phyloP scores from a whole-genome alignment of 768 basidiomycete species.

The Amanita exitialis region DNA sequence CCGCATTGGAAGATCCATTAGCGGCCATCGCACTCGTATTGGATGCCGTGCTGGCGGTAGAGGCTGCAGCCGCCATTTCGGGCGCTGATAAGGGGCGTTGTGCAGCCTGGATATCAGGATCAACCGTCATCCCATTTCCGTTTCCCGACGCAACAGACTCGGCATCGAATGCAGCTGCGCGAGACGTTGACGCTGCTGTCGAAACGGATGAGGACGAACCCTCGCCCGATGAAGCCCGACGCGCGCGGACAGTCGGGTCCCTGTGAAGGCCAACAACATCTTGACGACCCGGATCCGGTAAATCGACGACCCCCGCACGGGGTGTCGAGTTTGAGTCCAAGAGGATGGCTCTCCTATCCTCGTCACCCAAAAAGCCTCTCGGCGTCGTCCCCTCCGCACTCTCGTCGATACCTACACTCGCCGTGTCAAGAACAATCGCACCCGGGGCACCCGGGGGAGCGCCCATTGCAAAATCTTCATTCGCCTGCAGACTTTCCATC shows the following conservation, averaged over 20 bases:
- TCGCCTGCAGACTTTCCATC: conserved; percentile 67
- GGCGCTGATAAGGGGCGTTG: neutral
- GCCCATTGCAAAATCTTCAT: conserved; percentile 85
- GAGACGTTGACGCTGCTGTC: neutral
- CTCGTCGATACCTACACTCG: conserved; percentile 22
- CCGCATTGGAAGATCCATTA: neutral
- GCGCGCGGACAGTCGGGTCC: conserved; percentile 17
- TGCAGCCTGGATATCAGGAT: neutral
- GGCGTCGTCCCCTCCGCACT: conserved; percentile 13
- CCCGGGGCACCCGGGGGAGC: conserved; percentile 86
- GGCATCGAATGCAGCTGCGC: neutral
- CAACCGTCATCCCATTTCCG: neutral
- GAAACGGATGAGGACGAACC: neutral
- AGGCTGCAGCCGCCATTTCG: neutral
- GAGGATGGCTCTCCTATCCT: conserved; percentile 7
- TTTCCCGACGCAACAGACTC: neutral
- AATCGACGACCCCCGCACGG: conserved; percentile 45
- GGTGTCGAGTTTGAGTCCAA: conserved; percentile 41
- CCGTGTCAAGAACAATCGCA: conserved; percentile 24
- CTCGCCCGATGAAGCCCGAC: conserved; percentile 3
- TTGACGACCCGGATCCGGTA: conserved; percentile 27
- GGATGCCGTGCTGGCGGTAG: neutral
- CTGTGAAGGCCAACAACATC: conserved; percentile 13
- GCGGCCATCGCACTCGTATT: conserved; percentile 1
- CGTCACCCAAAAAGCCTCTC: conserved; percentile 12